Conservation (phyloP, 2,329 filamentous ascomycete species). For the Didymella arachidicola region DNA sequence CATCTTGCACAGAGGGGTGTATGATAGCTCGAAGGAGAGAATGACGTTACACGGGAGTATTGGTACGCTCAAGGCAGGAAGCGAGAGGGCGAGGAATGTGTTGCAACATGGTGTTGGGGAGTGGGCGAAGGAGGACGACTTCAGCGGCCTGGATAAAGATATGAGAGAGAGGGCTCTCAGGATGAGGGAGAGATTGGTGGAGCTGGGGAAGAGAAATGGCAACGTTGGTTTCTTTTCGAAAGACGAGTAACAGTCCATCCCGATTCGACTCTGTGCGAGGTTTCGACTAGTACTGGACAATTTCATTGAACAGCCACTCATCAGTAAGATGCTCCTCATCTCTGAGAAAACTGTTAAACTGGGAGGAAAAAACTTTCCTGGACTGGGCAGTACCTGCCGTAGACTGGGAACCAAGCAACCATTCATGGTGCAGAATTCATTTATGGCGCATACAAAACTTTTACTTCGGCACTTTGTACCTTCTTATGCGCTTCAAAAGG, state of each 20-base stretch:
- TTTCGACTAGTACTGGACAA: too few relatives aligned
- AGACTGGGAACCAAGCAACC: too few relatives aligned
- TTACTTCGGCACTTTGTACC: too few relatives aligned
- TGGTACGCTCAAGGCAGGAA: conserved; percentile 65
- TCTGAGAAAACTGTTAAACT: too few relatives aligned
- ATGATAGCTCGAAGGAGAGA: conserved; percentile 65
- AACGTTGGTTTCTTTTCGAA: conserved; percentile 65
- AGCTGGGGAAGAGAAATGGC: conserved; percentile 66
- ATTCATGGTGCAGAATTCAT: too few relatives aligned
- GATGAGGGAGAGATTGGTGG: conserved; percentile 70
- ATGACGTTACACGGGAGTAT: conserved; percentile 78
- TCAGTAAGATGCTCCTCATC: too few relatives aligned
- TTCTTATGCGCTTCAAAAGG: too few relatives aligned
- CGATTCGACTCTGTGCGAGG: too few relatives aligned
- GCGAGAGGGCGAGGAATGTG: conserved; percentile 71
- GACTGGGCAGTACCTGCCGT: too few relatives aligned
- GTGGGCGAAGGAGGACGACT: conserved; percentile 69
- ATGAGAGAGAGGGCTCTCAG: conserved; percentile 67
- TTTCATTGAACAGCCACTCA: too few relatives aligned
- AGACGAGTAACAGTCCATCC: conserved; percentile 37
- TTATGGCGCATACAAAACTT: too few relatives aligned
- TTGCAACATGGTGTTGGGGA: conserved; percentile 75
- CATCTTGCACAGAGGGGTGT: conserved; percentile 78
- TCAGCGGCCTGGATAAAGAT: conserved; percentile 65
- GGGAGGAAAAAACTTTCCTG: too few relatives aligned